Percentiles rank a stretch among this genome's conserved stretches.
Conservation (phyloP, 2,329 filamentous ascomycete genomes). For the Alternaria novae-zelandiae region DNA sequence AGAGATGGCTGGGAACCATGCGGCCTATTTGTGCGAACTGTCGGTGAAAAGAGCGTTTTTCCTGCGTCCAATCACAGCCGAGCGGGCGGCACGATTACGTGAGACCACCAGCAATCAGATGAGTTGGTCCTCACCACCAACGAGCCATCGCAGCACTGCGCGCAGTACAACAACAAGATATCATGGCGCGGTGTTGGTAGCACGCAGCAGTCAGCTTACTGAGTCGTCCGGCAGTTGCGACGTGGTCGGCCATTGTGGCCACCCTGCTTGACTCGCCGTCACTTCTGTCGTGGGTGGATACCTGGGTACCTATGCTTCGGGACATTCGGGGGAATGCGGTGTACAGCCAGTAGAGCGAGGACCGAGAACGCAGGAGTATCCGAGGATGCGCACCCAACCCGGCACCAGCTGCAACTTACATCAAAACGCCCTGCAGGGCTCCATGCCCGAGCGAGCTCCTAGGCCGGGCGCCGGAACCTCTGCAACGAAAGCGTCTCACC, state of each 20-base stretch:
- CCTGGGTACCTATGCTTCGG: not conserved
- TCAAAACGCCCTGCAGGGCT: not conserved
- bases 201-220: not conserved
- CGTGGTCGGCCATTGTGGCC: not conserved
- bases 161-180: not conserved
- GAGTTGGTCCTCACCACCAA: slow-evolving; percentile 1
- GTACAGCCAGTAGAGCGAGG: not conserved
- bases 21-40: slow-evolving; percentile 10
- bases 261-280: not conserved
- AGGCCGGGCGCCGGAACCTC: slow-evolving; percentile 6
- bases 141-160: not conserved
- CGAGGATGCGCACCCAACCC: not conserved
- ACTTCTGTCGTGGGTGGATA: not conserved
- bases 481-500: slow-evolving; percentile 30
- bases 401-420: not conserved
- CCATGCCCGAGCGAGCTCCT: not conserved
- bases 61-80: slow-evolving; percentile 5
- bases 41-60: slow-evolving; percentile 13
- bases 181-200: not conserved
- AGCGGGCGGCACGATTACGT: slow-evolving; percentile 5
- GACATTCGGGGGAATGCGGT: not conserved
- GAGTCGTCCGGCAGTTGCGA: not conserved
- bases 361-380: not conserved
- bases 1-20: not conserved
- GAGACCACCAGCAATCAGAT: not conserved